Percentiles rank a stretch among this genome's conserved stretches.
Evolutionary conservation across 805 yeast species (phyloP).

Genomic region (Yamadazyma philogaea): DNA sequence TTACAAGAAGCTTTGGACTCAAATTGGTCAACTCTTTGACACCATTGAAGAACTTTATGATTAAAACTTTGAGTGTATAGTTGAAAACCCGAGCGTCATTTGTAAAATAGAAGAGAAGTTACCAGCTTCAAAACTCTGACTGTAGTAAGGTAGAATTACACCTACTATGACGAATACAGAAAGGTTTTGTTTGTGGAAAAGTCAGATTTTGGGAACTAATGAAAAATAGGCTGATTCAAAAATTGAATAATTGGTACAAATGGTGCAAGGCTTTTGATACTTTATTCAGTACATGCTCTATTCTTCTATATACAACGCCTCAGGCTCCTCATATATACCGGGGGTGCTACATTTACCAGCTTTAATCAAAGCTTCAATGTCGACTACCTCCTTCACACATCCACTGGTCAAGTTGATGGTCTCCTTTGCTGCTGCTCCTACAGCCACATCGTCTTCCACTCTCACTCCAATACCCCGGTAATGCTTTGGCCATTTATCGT

Average conservation of each 20-base stretch:
- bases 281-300: background rate
- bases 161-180: no score
- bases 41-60: constrained; percentile 67
- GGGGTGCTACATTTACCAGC: constrained; percentile 56
- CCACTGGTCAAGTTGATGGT: constrained; percentile 62
- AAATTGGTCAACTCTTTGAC: constrained; percentile 61
- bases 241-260: no score
- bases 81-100: background rate
- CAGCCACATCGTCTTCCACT: constrained; percentile 89
- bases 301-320: constrained; percentile 22
- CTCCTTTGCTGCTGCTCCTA: constrained; percentile 58
- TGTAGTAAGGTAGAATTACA: no score
- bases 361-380: constrained; percentile 67
- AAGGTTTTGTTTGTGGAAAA: no score
- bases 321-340: constrained; percentile 32
- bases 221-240: no score
- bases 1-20: constrained; percentile 72
- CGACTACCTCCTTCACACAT: constrained; percentile 82
- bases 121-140: no score
- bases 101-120: no score
- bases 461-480: constrained; percentile 90
- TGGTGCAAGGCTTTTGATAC: no score
- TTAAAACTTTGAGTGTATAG: constrained; percentile 38
- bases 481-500: constrained; percentile 68
- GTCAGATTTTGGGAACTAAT: no score